These are phyloP conservation scores for Euphorbia tirucalli DNA, from an alignment of 345 rosid genomes.

Conservation along the genomic window DNA sequence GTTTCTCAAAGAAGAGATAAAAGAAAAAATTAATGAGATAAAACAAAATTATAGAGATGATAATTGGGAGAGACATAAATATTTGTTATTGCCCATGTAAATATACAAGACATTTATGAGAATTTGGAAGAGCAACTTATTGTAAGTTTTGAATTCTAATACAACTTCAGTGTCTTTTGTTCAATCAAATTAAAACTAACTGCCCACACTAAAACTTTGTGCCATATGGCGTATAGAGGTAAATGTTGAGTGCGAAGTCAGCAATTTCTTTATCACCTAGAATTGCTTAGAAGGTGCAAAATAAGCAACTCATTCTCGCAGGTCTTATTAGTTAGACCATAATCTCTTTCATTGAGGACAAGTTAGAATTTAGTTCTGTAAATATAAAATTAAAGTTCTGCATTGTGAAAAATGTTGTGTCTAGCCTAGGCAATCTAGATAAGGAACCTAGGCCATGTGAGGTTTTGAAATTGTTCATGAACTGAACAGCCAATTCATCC, in stretches of 20 bases:
- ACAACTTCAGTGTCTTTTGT: not conserved
- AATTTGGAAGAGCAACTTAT: not conserved
- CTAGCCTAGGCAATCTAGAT: not conserved
- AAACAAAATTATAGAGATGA: not conserved
- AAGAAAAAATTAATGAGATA: not conserved
- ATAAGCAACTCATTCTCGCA: not conserved
- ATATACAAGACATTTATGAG: not conserved
- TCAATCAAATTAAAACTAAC: too few relatives aligned
- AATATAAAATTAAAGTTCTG: not conserved
- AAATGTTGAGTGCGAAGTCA: not conserved
- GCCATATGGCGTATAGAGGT: too few relatives aligned
- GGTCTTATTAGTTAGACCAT: not conserved
- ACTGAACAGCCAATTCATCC: not conserved
- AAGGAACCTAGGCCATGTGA: too few relatives aligned
- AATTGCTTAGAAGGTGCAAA: not conserved
- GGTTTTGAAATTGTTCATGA: too few relatives aligned
- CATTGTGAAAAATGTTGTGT: not conserved
- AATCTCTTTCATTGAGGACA: not conserved
- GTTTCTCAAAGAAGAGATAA: too few relatives aligned
- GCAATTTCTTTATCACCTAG: not conserved
- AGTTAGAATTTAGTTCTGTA: not conserved
- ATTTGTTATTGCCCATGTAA: not conserved
- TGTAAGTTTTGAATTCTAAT: too few relatives aligned
- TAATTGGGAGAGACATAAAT: not conserved
- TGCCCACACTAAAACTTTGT: too few relatives aligned